These are phyloP conservation scores for Pulveroboletus ravenelii DNA, from an alignment of 768 basidiomycete genomes.

Conservation along the genomic window DNA sequence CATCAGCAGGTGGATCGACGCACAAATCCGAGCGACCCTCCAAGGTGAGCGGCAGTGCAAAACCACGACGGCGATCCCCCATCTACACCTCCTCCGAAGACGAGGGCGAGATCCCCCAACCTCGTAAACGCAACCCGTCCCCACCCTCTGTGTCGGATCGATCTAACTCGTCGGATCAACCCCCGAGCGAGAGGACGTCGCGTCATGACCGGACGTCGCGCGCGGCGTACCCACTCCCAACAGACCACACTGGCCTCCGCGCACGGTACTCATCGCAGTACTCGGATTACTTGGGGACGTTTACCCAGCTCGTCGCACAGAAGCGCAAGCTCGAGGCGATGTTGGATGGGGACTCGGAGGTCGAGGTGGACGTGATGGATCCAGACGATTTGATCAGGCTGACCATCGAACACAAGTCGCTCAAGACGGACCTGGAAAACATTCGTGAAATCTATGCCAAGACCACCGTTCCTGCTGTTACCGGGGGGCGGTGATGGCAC, in stretches of 20 bases:
- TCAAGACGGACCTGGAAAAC: conserved; percentile 50
- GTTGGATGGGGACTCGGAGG: conserved; percentile 50
- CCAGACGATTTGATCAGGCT: conserved; percentile 48
- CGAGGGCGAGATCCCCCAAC: conserved; percentile 40
- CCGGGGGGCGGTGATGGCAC: conserved; percentile 6
- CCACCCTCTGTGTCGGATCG: conserved; percentile 25
- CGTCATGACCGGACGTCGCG: conserved; percentile 29
- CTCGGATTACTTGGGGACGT: conserved; percentile 44
- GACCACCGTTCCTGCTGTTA: neutral
- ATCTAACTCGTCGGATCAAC: conserved; percentile 19
- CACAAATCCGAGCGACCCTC: conserved; percentile 19
- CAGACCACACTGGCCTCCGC: conserved; percentile 50
- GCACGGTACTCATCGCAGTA: conserved; percentile 50
- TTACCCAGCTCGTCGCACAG: conserved; percentile 45
- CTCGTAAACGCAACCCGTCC: conserved; percentile 24
- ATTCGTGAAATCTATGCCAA: conserved; percentile 40
- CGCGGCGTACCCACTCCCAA: conserved; percentile 34
- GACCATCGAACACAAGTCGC: conserved; percentile 39
- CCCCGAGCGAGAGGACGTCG: conserved; percentile 9
- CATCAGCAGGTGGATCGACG: conserved; percentile 2
- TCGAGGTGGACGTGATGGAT: conserved; percentile 50
- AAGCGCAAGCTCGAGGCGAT: conserved; percentile 50
- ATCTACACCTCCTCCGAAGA: conserved; percentile 68
- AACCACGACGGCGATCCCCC: conserved; percentile 50
- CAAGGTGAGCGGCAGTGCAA: conserved; percentile 23